Evolutionary conservation across 2,329 filamentous ascomycete genomes (phyloP), one percentile per base, ranked within the genome.

Genomic region (Claviceps africana): DNA sequence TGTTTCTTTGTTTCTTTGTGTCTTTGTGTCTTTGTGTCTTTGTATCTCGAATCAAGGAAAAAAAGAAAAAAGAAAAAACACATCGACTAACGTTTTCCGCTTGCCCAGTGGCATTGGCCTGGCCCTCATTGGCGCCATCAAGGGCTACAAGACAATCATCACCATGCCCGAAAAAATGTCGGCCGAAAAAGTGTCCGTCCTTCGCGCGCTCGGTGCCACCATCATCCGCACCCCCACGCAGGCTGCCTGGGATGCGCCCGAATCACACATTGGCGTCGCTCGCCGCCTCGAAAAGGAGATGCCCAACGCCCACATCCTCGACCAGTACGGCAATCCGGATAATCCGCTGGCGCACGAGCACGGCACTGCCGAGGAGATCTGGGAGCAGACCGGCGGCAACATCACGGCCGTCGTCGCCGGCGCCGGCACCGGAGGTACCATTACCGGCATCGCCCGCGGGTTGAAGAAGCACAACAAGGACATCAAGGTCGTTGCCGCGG

Each of bases 101-200:
- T 17, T 19, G 25, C 25, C 31, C 9, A 77, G 74, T 53, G 93
- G 93, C 59, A 98, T 98, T 59, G 93, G 93, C 22, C 77, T 98
- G 42, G 93, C 93, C 30, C 81, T 98, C 35, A 91, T 97, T 19
- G 91, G 82, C 53, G 93, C 93, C 17, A 86, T 98, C 64, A 97
- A 96, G 74, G 91, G 90, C 59, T 98, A 97, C 77, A 91, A 91
- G 71, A 94, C 90, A 42, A 97, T 98, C 71, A 98, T 98, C 68
- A 98, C 93, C 11, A 81, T 98, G 46, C 93, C 93, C 50, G 93
- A 98, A 73, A 98, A 98, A 77, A 98, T 98, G 93, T 96, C 89
- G 1, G 86, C 89, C 47, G 93, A 98, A 71, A 98, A 98, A 71
- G 93, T 98, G 40, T 86, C 91, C 2, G 93, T 98, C 30, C 78